Conservation (phyloP, 2,329 filamentous ascomycete species). For the Fusarium sp. region DNA sequence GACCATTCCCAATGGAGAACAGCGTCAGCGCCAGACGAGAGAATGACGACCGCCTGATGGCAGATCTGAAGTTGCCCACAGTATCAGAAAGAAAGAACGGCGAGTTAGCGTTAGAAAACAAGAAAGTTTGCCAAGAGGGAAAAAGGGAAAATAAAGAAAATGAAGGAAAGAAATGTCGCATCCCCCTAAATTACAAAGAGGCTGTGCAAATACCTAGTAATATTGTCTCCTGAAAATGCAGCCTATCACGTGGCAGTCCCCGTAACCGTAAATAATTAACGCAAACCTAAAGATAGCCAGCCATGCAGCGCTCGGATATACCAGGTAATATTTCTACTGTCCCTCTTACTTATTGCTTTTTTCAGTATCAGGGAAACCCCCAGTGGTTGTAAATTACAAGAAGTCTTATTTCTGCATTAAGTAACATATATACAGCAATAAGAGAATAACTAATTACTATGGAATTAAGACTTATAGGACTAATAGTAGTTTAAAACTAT, state of each 20-base stretch:
- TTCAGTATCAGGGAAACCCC: too few relatives aligned
- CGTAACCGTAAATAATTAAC: background rate
- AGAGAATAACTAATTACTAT: too few relatives aligned
- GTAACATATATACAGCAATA: too few relatives aligned
- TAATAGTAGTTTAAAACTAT: too few relatives aligned
- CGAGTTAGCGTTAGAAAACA: too few relatives aligned
- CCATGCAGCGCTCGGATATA: background rate
- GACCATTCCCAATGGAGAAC: background rate
- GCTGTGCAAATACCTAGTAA: background rate
- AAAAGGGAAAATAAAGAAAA: background rate
- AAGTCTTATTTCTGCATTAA: too few relatives aligned
- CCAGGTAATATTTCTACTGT: background rate
- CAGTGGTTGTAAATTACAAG: too few relatives aligned
- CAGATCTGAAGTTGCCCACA: background rate
- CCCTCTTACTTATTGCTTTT: too few relatives aligned
- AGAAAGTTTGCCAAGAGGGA: too few relatives aligned
- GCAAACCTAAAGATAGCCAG: background rate
- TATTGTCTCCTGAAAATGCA: background rate
- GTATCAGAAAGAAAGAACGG: background rate
- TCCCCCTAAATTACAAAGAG: background rate
- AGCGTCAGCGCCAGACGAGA: background rate
- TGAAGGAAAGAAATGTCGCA: background rate
- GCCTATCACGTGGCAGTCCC: background rate
- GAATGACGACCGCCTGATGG: background rate
- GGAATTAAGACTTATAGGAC: too few relatives aligned